Conservation (phyloP, 2,329 filamentous ascomycete genomes). For the Paracoccidioides brasiliensis region DNA sequence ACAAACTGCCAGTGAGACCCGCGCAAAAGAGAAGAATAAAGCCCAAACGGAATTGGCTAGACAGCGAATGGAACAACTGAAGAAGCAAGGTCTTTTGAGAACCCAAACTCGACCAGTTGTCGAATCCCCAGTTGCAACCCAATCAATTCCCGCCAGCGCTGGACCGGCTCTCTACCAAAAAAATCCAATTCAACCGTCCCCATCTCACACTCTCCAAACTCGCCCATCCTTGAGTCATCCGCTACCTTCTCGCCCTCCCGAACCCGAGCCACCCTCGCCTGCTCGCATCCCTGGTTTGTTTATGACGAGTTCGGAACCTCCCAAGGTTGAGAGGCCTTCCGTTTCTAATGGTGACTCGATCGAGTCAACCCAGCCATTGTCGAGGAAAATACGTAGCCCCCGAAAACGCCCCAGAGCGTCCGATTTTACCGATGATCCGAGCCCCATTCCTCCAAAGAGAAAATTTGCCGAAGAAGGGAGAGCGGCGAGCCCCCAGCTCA, state of each 20-base stretch:
- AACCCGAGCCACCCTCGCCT: slow-evolving; percentile 17
- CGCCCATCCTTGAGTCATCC: slow-evolving; percentile 18
- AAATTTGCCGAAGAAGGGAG: slow-evolving; percentile 44
- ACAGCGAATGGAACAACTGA: slow-evolving; percentile 64
- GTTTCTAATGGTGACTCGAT: not conserved
- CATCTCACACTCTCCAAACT: slow-evolving; percentile 3
- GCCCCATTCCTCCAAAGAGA: slow-evolving; percentile 39
- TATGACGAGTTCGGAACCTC: slow-evolving; percentile 24
- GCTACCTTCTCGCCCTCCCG: slow-evolving; percentile 25
- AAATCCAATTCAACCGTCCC: not conserved
- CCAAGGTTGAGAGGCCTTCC: not conserved
- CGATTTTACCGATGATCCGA: slow-evolving; percentile 50
- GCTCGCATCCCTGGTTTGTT: slow-evolving; percentile 41
- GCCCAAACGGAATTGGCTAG: slow-evolving; percentile 63
- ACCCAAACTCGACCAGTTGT: slow-evolving; percentile 19
- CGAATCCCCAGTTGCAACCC: not conserved
- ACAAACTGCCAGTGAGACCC: slow-evolving; percentile 9
- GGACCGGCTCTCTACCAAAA: slow-evolving; percentile 3
- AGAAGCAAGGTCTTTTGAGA: slow-evolving; percentile 38
- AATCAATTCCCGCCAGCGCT: slow-evolving; percentile 2
- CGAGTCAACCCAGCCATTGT: slow-evolving; percentile 3
- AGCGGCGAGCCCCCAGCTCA: slow-evolving; percentile 38
- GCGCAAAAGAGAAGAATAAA: slow-evolving; percentile 38
- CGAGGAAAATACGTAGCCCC: slow-evolving; percentile 12
- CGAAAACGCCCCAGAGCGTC: slow-evolving; percentile 54